Conservation (phyloP, 768 basidiomycete genomes). For the Suillus decipiens region DNA sequence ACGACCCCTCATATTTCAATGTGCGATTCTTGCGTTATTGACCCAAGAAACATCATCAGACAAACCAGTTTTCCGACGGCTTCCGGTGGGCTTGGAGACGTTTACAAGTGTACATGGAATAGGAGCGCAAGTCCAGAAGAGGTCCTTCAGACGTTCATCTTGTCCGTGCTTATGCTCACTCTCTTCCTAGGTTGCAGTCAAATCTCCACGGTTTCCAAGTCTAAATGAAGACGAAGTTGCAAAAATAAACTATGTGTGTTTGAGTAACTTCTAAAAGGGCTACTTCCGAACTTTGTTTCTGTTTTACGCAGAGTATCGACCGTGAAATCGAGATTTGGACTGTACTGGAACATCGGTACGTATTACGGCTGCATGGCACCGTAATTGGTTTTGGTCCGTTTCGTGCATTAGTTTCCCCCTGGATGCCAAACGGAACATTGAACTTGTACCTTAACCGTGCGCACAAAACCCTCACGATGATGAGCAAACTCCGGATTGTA, state of each 20-base stretch:
- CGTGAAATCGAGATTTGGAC: slow-evolving; percentile 27
- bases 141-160: neutral
- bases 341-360: slow-evolving; percentile 25
- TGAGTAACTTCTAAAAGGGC: neutral
- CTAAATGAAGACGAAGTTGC: slow-evolving; percentile 5
- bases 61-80: neutral
- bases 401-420: slow-evolving; percentile 36
- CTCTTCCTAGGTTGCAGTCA: slow-evolving; percentile 23
- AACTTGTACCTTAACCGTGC: slow-evolving; percentile 23
- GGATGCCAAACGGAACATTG: slow-evolving; percentile 33
- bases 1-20: too few species aligned
- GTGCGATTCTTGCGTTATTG: neutral
- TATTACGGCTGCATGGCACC: slow-evolving; percentile 31
- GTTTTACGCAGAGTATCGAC: slow-evolving; percentile 18
- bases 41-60: neutral
- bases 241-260: neutral
- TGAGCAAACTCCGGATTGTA: slow-evolving; percentile 18
- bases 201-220: slow-evolving; percentile 14
- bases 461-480: neutral
- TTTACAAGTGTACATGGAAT: slow-evolving; percentile 12
- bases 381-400: slow-evolving; percentile 31
- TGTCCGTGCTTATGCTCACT: neutral
- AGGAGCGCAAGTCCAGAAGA: neutral
- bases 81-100: slow-evolving; percentile 16
- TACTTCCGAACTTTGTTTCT: rapidly evolving